Evolutionary conservation across 768 basidiomycete genomes (phyloP).

Genomic region (Amyloporia xantha): DNA sequence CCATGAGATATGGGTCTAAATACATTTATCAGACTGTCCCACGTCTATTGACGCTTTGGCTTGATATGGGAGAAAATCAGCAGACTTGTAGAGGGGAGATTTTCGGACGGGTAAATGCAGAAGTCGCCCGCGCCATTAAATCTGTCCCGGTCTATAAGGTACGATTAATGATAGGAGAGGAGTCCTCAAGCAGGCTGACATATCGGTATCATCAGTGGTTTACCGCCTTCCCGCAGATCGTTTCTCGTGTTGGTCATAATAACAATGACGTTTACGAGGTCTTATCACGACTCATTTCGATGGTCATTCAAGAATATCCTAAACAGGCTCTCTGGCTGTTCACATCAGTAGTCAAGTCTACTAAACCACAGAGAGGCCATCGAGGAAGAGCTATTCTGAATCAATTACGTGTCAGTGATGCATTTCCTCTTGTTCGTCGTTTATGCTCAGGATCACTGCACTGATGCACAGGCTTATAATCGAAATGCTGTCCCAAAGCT

Average conservation of each 20-base stretch:
- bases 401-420: conserved; percentile 44
- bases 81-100: conserved; percentile 21
- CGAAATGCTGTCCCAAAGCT: conserved; percentile 42
- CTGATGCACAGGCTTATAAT: too few relatives aligned
- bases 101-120: conserved; percentile 49
- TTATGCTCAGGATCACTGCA: too few relatives aligned
- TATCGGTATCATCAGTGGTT: too few relatives aligned
- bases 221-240: conserved; percentile 94
- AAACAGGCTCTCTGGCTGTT: conserved; percentile 93
- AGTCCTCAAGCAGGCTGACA: too few relatives aligned
- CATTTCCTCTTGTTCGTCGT: background rate
- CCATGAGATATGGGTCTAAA: conserved; percentile 82
- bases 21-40: conserved; percentile 95
- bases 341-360: conserved; percentile 82
- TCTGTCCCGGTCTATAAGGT: conserved; percentile 79
- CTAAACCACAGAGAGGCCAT: conserved; percentile 47
- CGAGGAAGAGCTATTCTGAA: conserved; percentile 57
- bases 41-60: conserved; percentile 88
- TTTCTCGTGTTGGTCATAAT: conserved; percentile 81
- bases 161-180: too few relatives aligned
- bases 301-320: conserved; percentile 77
- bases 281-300: conserved; percentile 59
- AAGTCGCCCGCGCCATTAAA: conserved; percentile 39
- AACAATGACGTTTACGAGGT: conserved; percentile 53
- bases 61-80: conserved; percentile 70